Percentiles rank a stretch among this genome's conserved stretches.
Conservation (phyloP, 768 basidiomycete genomes). For the Paxillus rubicundulus region DNA sequence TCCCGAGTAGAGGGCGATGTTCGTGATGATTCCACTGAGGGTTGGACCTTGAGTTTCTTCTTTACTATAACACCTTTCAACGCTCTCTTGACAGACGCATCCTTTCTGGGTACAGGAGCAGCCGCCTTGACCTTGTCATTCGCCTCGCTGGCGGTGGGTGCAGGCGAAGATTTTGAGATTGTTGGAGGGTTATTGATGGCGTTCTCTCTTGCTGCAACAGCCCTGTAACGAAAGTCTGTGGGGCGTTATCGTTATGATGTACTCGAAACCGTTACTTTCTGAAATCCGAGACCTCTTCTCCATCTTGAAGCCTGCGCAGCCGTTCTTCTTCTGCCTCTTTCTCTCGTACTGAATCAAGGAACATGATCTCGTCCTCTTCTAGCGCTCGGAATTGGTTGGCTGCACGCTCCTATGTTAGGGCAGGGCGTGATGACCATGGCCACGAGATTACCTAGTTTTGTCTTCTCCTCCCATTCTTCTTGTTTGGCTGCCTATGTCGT, state of each 20-base stretch:
- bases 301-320: constrained; percentile 69
- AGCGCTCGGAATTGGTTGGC: constrained; percentile 88
- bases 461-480: constrained; percentile 92
- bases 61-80: constrained; percentile 82
- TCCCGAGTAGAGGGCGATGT: constrained; percentile 17
- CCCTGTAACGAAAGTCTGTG: constrained; percentile 36
- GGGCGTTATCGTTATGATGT: not conserved
- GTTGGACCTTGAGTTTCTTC: constrained; percentile 55
- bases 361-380: constrained; percentile 89
- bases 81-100: constrained; percentile 49
- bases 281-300: constrained; percentile 75
- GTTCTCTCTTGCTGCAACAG: constrained; percentile 68
- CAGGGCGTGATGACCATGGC: not conserved
- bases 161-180: constrained; percentile 25
- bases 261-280: constrained; percentile 54
- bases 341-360: constrained; percentile 79
- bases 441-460: constrained; percentile 55
- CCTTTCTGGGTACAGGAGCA: constrained; percentile 50
- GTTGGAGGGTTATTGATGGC: constrained; percentile 42
- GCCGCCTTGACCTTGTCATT: constrained; percentile 27
- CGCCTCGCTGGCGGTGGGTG: constrained; percentile 21
- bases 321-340: constrained; percentile 75
- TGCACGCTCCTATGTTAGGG: constrained; percentile 27
- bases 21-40: constrained; percentile 18
- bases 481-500: constrained; percentile 72